Percentiles rank a stretch among this genome's conserved stretches.
These are phyloP conservation scores for Porcisia deanei DNA, from an alignment of 208 protist genomes.

Conservation along the genomic window DNA sequence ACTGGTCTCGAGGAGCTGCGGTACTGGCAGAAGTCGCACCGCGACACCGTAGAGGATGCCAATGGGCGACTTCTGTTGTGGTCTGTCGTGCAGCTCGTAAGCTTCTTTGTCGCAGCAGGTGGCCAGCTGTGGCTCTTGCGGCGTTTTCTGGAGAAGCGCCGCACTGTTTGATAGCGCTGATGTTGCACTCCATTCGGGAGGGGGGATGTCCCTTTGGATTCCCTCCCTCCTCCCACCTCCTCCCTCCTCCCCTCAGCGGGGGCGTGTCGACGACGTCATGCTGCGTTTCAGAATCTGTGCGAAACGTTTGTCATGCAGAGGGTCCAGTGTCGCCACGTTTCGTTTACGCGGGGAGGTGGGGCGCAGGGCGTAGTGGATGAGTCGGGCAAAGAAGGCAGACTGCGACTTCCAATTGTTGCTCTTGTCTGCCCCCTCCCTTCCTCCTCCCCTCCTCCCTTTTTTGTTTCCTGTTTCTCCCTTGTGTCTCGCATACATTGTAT, in stretches of 20 bases:
- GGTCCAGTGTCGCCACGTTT: not conserved
- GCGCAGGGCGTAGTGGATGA: not conserved
- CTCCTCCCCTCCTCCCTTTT: too few relatives aligned
- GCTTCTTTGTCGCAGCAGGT: constrained; percentile 51
- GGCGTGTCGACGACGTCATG: not conserved
- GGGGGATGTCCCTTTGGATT: not conserved
- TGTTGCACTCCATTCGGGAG: not conserved
- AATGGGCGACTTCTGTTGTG: constrained; percentile 68
- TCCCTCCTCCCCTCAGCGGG: not conserved
- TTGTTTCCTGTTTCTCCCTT: too few relatives aligned
- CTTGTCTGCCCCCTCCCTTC: too few relatives aligned
- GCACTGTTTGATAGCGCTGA: constrained; percentile 38
- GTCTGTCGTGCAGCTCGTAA: constrained; percentile 64
- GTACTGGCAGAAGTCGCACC: constrained; percentile 63
- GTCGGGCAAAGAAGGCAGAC: too few relatives aligned
- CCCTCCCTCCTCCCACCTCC: not conserved
- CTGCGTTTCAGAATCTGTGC: not conserved
- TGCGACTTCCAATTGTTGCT: too few relatives aligned
- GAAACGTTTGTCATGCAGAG: not conserved
- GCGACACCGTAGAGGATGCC: constrained; percentile 53
- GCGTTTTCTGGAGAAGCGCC: constrained; percentile 74
- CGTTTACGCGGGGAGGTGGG: not conserved
- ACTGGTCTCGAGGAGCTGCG: constrained; percentile 41
- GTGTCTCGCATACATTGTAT: too few relatives aligned
- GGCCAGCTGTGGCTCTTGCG: constrained; percentile 81